Evolutionary conservation across 2,329 filamentous ascomycete species (phyloP).

Genomic region (Paraphaeosphaeria sporulosa): DNA sequence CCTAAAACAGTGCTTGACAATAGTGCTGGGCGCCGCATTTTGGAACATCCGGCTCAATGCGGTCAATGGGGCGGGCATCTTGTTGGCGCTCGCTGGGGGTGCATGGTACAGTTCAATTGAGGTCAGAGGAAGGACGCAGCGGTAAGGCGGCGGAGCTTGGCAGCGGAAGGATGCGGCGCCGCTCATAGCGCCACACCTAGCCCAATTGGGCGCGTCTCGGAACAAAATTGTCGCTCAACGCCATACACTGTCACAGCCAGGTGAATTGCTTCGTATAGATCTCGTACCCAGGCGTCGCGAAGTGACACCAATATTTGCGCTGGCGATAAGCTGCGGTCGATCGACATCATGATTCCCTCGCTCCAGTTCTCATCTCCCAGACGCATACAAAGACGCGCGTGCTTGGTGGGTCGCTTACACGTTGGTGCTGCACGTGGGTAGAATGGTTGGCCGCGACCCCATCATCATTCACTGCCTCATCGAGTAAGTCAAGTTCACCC

Average conservation of each 20-base stretch:
- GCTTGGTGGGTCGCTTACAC: not conserved
- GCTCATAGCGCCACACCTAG: not conserved
- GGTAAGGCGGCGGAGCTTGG: slow-evolving; percentile 3
- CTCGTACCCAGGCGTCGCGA: not conserved
- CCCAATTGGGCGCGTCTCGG: not conserved
- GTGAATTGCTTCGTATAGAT: not conserved
- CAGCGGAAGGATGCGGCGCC: not conserved
- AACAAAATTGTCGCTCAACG: not conserved
- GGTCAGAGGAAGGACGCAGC: slow-evolving; percentile 1
- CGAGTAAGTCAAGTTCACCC: not conserved
- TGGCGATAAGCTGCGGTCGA: not conserved
- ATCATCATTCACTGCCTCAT: not conserved
- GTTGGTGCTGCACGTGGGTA: not conserved
- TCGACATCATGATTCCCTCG: not conserved
- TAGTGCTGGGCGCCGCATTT: slow-evolving; percentile 6
- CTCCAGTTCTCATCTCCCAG: not conserved
- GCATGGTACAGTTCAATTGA: slow-evolving; percentile 6
- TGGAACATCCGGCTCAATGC: slow-evolving; percentile 6
- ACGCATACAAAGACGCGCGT: not conserved
- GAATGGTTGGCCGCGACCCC: slow-evolving; percentile 1
- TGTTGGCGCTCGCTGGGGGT: slow-evolving; percentile 7
- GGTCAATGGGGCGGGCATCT: slow-evolving; percentile 1
- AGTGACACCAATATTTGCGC: not conserved
- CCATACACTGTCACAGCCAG: not conserved
- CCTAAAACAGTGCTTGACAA: slow-evolving; percentile 8